Base-by-base conservation (phyloP, 139 green algal genomes). In the Chlamydomonas eustigma region DNA sequence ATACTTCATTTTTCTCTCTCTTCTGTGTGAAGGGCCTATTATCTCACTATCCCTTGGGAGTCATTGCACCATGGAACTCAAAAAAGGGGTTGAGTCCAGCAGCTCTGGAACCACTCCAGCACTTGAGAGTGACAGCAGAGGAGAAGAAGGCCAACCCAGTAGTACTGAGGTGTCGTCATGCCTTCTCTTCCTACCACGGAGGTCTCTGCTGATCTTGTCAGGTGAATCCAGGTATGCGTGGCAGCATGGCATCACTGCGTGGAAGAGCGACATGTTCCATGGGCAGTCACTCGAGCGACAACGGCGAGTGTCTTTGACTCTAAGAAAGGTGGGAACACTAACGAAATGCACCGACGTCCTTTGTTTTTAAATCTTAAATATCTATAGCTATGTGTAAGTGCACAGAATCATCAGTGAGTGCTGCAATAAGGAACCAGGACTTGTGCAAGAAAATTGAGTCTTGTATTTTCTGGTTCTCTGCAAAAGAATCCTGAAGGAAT, bases 241-340 rank as follows among this genome's bases (percentile, higher is more conserved):
- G 91, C 83, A 92, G 76, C 94, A 98, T 82, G 97, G 95, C 91
- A 98, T 98, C 37, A 93, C 95, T 0, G 91, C 97, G 81, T 86
- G 72, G 2, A 67, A 69, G 50, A 12, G 12, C 3, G 50, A 67
- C 18, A 24, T 25, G 4, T 18, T 67, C 2, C 30, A 77, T 24
- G 33, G 50, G 0, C 37, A 64, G 0, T 3, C 67, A 32, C 39
- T 80, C 39, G 50, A 92, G 34, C 79, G 78, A 0, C 80, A 89
- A 0, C 76, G 79, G 0, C 6, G 66, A 5, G 83, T 97, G 3
- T 97, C 92, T 4, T 81, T 98, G 50, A 99, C 95, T 0, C 95
- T 97, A 68, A 87, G 95, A 31, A 78, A 91, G 84, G 92, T 92
- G 28, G 3, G 83, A 28, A 25, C n/a, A n/a, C n/a, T n/a, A n/a